These are phyloP conservation scores for Rubus parviflorus DNA, from an alignment of 306 rosid genomes.

Conservation along the genomic window DNA sequence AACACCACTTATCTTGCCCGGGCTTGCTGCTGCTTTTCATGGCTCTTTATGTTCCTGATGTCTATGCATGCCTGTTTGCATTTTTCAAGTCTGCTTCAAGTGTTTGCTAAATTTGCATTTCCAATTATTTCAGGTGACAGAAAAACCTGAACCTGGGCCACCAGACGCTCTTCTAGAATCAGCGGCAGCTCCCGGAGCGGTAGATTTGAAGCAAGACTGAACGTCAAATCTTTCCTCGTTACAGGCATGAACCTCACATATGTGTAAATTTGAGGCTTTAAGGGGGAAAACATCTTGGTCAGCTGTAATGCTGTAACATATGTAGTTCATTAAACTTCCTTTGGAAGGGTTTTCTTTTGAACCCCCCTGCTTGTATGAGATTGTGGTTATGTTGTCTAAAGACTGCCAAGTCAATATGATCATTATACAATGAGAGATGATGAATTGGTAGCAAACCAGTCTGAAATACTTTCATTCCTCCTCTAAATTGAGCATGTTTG, in stretches of 20 bases:
- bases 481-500: too few species aligned
- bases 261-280: too few species aligned
- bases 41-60: neutral
- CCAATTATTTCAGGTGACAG: slow-evolving; percentile 49
- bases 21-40: neutral
- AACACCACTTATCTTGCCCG: neutral
- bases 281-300: too few species aligned
- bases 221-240: neutral
- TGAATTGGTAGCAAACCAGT: neutral
- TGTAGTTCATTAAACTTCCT: neutral
- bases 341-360: neutral
- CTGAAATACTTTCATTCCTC: neutral
- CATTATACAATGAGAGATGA: neutral
- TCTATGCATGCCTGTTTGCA: neutral
- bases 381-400: neutral
- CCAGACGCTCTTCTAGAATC: slow-evolving; percentile 34
- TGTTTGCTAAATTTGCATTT: slow-evolving; percentile 21
- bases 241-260: neutral
- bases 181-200: slow-evolving; percentile 19
- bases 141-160: slow-evolving; percentile 36
- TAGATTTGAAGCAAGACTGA: slow-evolving; percentile 60
- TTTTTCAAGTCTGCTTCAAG: slow-evolving; percentile 22
- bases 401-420: neutral
- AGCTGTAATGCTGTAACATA: neutral
- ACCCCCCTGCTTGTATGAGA: neutral